phyloP scores from a whole-genome alignment of 257 asterid genomes.

The Verbena officinalis region DNA sequence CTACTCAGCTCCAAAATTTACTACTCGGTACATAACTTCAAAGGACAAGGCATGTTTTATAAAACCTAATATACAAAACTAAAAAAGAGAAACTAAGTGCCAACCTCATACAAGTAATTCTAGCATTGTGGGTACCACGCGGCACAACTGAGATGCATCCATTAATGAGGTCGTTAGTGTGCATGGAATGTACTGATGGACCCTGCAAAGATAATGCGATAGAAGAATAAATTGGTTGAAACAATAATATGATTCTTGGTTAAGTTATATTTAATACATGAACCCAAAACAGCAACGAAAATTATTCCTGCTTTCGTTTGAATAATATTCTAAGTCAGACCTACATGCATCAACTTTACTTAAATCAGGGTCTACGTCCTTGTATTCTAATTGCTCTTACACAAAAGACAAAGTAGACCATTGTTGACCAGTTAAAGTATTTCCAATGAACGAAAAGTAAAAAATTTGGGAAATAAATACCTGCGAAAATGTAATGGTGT shows the following conservation, averaged over 20 bases:
- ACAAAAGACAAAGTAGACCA: not conserved
- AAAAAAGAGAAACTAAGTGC: conserved; percentile 23
- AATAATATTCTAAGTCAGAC: not conserved
- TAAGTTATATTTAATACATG: not conserved
- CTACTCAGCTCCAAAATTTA: not conserved
- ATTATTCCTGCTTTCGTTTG: not conserved
- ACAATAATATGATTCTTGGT: conserved; percentile 1
- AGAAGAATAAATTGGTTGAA: conserved; percentile 14
- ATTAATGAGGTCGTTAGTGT: conserved; percentile 31
- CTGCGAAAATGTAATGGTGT: conserved; percentile 55
- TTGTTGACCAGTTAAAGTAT: not conserved
- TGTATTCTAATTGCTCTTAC: not conserved
- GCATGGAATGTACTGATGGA: conserved; percentile 37
- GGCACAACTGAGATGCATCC: conserved; percentile 33
- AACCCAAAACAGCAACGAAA: not conserved
- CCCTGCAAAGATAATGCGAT: conserved; percentile 53
- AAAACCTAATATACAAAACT: not conserved
- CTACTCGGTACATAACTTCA: conserved; percentile 7
- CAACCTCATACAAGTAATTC: conserved; percentile 79
- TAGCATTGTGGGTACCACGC: conserved; percentile 61
- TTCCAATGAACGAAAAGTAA: not conserved
- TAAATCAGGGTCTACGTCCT: conserved; percentile 1
- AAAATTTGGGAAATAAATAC: conserved; percentile 33
- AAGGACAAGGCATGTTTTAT: conserved; percentile 5
- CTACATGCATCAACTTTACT: conserved; percentile 8